Conservation (phyloP, 441 rosid species). For the Adansonia grandidieri region DNA sequence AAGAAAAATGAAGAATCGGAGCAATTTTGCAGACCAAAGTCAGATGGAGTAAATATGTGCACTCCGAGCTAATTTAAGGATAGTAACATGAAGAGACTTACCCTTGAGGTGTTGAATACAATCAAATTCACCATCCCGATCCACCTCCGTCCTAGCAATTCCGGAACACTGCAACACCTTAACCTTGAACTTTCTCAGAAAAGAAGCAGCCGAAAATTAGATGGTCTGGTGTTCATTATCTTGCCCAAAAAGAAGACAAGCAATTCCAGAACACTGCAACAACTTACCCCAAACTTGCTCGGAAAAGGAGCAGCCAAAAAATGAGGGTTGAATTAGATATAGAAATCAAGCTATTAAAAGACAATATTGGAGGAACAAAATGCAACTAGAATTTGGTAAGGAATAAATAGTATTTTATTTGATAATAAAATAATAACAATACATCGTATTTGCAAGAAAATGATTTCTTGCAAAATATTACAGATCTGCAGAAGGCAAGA, state of each 20-base stretch:
- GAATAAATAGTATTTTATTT: neutral
- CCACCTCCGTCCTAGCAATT: neutral
- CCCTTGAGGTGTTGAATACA: neutral
- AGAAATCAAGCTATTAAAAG: neutral
- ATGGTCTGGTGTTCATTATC: no score
- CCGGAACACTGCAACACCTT: neutral
- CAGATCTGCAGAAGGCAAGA: neutral
- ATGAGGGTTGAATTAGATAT: neutral
- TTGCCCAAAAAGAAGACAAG: no score
- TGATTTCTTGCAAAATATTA: neutral
- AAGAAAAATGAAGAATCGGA: no score
- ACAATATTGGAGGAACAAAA: no score
- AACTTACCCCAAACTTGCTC: neutral
- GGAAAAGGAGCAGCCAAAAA: neutral
- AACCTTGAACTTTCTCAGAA: no score
- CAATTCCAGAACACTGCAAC: neutral
- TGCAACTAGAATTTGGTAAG: neutral
- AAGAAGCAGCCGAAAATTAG: no score
- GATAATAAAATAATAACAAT: neutral
- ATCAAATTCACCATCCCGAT: neutral
- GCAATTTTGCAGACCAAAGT: no score
- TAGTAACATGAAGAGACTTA: neutral
- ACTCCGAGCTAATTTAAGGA: neutral
- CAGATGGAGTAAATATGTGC: neutral
- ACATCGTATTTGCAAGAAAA: neutral